Percentiles rank a stretch among this genome's conserved stretches.
phyloP scores from a whole-genome alignment of 352 stramenopile genomes.

The Globisporangium mamillatum region DNA sequence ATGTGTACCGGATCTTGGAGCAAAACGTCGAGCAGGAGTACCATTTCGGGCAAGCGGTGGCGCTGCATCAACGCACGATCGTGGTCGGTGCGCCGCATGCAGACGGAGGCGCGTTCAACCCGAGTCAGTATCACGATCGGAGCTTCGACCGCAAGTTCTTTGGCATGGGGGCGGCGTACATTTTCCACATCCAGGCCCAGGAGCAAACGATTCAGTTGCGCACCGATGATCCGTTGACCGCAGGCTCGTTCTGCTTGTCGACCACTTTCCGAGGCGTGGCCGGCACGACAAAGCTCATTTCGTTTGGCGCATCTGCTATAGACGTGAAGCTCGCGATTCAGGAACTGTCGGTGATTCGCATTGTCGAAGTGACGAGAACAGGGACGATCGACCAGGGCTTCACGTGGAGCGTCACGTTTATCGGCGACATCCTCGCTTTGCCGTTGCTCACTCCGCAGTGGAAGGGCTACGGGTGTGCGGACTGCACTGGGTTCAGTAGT shows the following conservation, averaged over 20 bases:
- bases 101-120: conserved; percentile 60
- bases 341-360: conserved; percentile 64
- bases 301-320: conserved; percentile 55
- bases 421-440: conserved; percentile 64
- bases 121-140: conserved; percentile 52
- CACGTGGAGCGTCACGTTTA: conserved; percentile 79
- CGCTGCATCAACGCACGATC: conserved; percentile 82
- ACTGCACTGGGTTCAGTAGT: conserved; percentile 77
- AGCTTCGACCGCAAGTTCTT: conserved; percentile 64
- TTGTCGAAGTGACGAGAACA: conserved; percentile 76
- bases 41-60: conserved; percentile 84
- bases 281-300: conserved; percentile 57
- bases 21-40: conserved; percentile 80
- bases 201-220: conserved; percentile 60
- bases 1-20: conserved; percentile 78
- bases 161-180: conserved; percentile 66
- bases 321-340: conserved; percentile 84
- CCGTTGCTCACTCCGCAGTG: conserved; percentile 63
- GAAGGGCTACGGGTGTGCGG: conserved; percentile 54
- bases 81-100: conserved; percentile 88
- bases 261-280: conserved; percentile 56
- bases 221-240: conserved; percentile 55
- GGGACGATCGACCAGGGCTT: conserved; percentile 78
- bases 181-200: conserved; percentile 77
- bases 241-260: conserved; percentile 74